Evolutionary conservation across 306 rosid species (phyloP), one percentile per base, ranked within the genome.

Genomic region (Quercus bicolor): DNA sequence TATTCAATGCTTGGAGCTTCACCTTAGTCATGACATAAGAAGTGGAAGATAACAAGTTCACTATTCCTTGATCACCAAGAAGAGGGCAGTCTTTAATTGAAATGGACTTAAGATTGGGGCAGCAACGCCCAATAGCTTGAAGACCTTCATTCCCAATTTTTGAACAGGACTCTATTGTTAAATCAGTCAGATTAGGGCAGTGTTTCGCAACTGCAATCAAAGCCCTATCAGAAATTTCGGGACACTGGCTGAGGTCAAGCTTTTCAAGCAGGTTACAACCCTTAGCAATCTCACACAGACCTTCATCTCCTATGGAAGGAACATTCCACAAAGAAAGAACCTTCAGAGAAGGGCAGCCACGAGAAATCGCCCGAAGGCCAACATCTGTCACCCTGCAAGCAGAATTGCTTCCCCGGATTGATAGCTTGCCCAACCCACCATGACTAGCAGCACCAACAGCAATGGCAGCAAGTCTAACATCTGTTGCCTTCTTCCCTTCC

Each of bases 351-450:
- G 94, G 89, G 82, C 99, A 93, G 48, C 96, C 98, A 76, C 64
- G 83, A 74, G 92, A 86, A 79, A 96, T 82, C 5, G 98, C 91
- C 90, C 72, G 86, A 48, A 96, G 94, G 70, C 99, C 99, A 45
- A 79, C 69, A 73, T 85, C 61, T 45, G 99, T 96, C 40, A 90
- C 88, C 19, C 75, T 82, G 60, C 85, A 33, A 34, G 26, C 88
- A 69, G 90, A 75, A 81, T 84, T 80, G 86, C 83, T 81, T 73
- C 97, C 97, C 29, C 77, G 85, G 73, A 96, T 90, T 0, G 84
- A 57, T 75, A 96, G 98, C 80, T 93, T 91, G 43, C 98, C 98
- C 78, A 96, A 77, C 65, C 99, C 99, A 43, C 99, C 99, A 4
- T 96, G 94, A 76, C 88, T 83, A 16, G 96, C 87, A 26, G 99